phyloP scores from a whole-genome alignment of 108 stramenopile species.

The Pseudonitzschia multiseries region DNA sequence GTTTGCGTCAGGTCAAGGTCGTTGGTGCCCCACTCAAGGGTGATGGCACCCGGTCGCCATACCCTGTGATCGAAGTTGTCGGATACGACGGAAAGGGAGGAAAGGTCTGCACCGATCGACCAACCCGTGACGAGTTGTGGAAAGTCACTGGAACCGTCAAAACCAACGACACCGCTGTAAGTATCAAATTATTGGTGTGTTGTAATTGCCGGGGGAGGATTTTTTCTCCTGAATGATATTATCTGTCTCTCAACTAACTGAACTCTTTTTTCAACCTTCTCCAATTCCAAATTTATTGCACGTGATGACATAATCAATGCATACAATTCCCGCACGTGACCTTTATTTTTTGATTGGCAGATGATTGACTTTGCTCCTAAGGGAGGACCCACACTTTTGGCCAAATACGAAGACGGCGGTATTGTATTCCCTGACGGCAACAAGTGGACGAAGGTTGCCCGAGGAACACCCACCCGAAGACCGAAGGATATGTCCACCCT shows the following conservation, averaged over 20 bases:
- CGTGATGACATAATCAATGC: no score
- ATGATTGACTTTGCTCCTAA: conserved; percentile 48
- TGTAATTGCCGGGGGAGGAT: neutral
- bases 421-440: conserved; percentile 58
- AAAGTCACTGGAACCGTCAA: conserved; percentile 36
- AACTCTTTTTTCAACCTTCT: neutral
- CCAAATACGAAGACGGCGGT: conserved; percentile 33
- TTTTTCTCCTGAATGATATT: neutral
- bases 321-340: no score
- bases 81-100: conserved; percentile 48
- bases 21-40: conserved; percentile 40
- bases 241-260: neutral
- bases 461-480: conserved; percentile 27
- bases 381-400: conserved; percentile 42
- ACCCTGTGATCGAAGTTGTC: conserved; percentile 38
- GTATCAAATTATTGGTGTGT: neutral
- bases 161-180: conserved; percentile 15
- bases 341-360: neutral
- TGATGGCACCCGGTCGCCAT: conserved; percentile 44
- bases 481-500: conserved; percentile 47
- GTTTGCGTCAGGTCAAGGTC: conserved; percentile 47
- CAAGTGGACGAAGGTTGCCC: conserved; percentile 49
- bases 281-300: neutral
- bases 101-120: conserved; percentile 38
- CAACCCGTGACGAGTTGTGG: conserved; percentile 49